Base-by-base conservation (phyloP, 768 basidiomycete species). In the Lanmaoa rubissima region DNA sequence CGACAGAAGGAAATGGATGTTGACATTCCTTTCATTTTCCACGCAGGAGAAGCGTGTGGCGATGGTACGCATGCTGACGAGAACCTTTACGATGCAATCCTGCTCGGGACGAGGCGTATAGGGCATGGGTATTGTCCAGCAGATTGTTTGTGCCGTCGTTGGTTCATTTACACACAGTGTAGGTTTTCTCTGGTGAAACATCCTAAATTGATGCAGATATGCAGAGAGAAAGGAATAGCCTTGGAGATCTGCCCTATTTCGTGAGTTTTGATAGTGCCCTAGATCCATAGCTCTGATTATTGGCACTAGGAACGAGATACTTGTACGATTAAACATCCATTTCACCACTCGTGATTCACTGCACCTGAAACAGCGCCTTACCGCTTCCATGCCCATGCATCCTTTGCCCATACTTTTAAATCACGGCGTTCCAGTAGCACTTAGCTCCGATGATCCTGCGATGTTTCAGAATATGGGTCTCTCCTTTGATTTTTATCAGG, bases 181-280 rank as follows among this genome's bases (percentile, higher is more conserved):
- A 89, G 87, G 7, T 91, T 83, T 66, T 90, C 88, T 8, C 72
- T 92, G n/a, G 77, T 81, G 35, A 91, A 89, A 65, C 90, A 92
- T 65, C 89, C 88, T 1, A 82, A 81, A 60, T 73, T 92, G 32
- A 82, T 92, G 72, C 74, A 86, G 40, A 78, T 81, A 8, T 90
- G 89, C 69, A 76, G 80, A 44, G 80, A 88, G 60, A 76, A 75
- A 51, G 76, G 75, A 5, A 87, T 92, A 58, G 79, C 84, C 1
- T 65, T 91, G 19, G 90, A 92, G 72, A 79, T 90, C 24, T 91
- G 90, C 66, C 89, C 90, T 2, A 89, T 92, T 58, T 92, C 88
- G 88, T 90, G 72, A 55, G 86, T 78, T 54, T 51, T 53, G 47
- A 26, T 24, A 12, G 11, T 31, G 16, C 32, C 24, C 16, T 35